Evolutionary conservation across 345 rosid genomes (phyloP), one percentile per base, ranked within the genome.

Genomic region (Orychophragmus violaceus): DNA sequence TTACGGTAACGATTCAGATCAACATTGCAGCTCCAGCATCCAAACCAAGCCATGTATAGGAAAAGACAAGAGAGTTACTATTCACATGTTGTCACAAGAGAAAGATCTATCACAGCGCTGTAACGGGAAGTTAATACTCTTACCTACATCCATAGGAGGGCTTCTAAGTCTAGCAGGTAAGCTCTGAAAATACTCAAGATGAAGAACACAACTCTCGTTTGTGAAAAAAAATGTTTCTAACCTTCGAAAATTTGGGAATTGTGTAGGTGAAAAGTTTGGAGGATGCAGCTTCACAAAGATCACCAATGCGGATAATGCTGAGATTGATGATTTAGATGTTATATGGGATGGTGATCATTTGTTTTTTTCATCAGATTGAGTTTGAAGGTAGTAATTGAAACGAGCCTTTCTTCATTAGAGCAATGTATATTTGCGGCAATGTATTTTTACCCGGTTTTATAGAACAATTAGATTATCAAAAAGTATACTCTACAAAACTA

Each of bases 271-370:
- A 66, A 93, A 85, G 83, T 86, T 79, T 67, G 89, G 86, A 79
- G 82, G 82, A 68, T 51, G 74, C 80, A 79, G 12, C 50, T 85
- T 82, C 74, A 76, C 72, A 23, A 80, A 73, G 74, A 80, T 90
- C 41, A 42, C 77, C 41, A 82, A 79, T 76, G 85, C 72, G 3
- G 90, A 86, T 64, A 88, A 83, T 16, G 90, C 96, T 57, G 96
- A 85, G 75, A 83, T 94, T 72, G 90, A 88, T 69, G 95, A 87
- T 71, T 67, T 82, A 70, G 10, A 66, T 74, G 96, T 90, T 66
- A 81, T 94, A 79, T 82, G 97, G 64, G 99, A 94, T 62, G 95
- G 94, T 66, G 99, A 94, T 81, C 86, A 90, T 76, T 86, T 94
- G 81, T 88, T 80, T 79, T 53, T 84, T 90, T 70, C 87, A 77